Evolutionary conservation across 2,329 filamentous ascomycete species (phyloP).

Genomic region (Trichoderma endophyticum): DNA sequence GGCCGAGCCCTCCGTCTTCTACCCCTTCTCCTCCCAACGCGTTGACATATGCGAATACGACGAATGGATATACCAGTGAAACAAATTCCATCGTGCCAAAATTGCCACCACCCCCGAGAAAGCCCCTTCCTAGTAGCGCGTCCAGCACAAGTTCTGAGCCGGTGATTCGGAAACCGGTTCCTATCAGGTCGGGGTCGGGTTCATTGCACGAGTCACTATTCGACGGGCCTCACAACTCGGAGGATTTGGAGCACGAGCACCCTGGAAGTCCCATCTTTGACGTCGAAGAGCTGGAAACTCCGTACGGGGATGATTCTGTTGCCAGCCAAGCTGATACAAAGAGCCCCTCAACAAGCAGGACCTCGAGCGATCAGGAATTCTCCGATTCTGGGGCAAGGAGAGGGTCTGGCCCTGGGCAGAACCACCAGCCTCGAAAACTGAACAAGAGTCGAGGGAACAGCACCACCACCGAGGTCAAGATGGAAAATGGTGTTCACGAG

Average conservation of each 20-base stretch:
- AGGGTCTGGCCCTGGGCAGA: constrained; percentile 27
- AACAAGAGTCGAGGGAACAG: constrained; percentile 40
- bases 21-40: constrained; percentile 10
- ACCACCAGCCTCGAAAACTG: constrained; percentile 41
- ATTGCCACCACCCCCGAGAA: constrained; percentile 15
- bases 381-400: constrained; percentile 30
- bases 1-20: neutral
- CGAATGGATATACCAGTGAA: constrained; percentile 13
- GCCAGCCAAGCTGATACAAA: constrained; percentile 17
- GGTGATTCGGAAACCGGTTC: constrained; percentile 10
- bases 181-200: constrained; percentile 23
- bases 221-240: constrained; percentile 32
- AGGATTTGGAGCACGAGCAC: constrained; percentile 20
- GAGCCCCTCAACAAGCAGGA: constrained; percentile 27
- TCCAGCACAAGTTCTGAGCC: constrained; percentile 8
- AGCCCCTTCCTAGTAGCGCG: constrained; percentile 15
- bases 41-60: neutral
- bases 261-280: constrained; percentile 29
- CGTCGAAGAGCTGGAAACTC: constrained; percentile 23
- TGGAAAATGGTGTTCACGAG: constrained; percentile 17
- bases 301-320: constrained; percentile 1
- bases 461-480: constrained; percentile 31
- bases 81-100: constrained; percentile 5
- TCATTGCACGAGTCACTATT: constrained; percentile 34
- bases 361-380: constrained; percentile 35